These are phyloP conservation scores for Encephalitozoon intestinalis DNA, from an alignment of 371 early-diverging fungal genomes.

Conservation along the genomic window DNA sequence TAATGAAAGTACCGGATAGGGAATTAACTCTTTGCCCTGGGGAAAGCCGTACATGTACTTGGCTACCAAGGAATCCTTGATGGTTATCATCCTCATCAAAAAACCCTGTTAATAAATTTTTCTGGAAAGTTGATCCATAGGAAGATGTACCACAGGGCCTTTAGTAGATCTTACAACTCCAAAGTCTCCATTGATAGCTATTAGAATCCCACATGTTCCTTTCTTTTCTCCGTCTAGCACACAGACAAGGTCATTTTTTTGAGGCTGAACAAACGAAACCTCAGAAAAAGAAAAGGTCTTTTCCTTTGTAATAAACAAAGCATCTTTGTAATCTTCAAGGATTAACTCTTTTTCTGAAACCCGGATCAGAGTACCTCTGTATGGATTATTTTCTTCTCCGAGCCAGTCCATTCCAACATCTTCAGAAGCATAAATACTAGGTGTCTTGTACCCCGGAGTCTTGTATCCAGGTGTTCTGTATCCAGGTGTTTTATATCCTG, in stretches of 20 bases:
- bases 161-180: conserved; percentile 67
- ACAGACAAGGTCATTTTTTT: conserved; percentile 70
- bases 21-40: too few relatives aligned
- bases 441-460: conserved; percentile 8
- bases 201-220: conserved; percentile 68
- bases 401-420: conserved; percentile 23
- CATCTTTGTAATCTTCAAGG: conserved; percentile 20
- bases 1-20: neutral
- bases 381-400: neutral
- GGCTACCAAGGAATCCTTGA: too few relatives aligned
- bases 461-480: conserved; percentile 36
- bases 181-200: conserved; percentile 71
- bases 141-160: conserved; percentile 29
- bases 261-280: conserved; percentile 67
- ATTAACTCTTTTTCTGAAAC: neutral
- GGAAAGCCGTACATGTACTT: too few relatives aligned
- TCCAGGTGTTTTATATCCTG: conserved; percentile 46
- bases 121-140: conserved; percentile 17
- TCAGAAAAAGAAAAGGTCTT: conserved; percentile 12
- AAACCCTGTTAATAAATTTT: neutral
- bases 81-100: neutral
- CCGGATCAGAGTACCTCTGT: conserved; percentile 15
- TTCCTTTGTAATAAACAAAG: conserved; percentile 3
- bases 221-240: conserved; percentile 67
- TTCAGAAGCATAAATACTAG: neutral